Evolutionary conservation across 192 early-diverging fungal species (phyloP).

Genomic region (Chytriomyces sp.): DNA sequence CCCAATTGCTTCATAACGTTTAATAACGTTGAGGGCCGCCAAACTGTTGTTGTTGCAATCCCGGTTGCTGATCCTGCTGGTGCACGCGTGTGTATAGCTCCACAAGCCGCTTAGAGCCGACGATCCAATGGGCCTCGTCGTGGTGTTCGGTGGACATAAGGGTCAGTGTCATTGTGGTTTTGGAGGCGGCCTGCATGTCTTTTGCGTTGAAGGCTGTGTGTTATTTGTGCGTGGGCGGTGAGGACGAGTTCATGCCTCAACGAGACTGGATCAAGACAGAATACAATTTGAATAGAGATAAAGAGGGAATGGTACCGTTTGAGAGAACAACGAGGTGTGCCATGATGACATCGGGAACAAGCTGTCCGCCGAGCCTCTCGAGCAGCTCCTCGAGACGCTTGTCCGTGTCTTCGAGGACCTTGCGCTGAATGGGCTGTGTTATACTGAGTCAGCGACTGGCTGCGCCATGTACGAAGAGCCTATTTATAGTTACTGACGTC

Average conservation of each 20-base stretch:
- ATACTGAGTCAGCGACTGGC: too few species aligned
- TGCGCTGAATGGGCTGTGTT: slow-evolving; percentile 27
- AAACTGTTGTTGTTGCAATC: background rate
- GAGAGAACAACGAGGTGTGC: slow-evolving; percentile 24
- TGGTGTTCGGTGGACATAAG: slow-evolving; percentile 46
- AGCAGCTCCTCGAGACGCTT: slow-evolving; percentile 49
- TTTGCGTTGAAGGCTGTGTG: slow-evolving; percentile 34
- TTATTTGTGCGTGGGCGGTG: background rate
- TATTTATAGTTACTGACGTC: slow-evolving; percentile 32
- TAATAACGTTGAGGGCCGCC: too few species aligned
- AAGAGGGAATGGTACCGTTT: slow-evolving; percentile 13
- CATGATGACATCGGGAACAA: slow-evolving; percentile 30
- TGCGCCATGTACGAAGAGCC: background rate
- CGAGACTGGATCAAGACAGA: too few species aligned
- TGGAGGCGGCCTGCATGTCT: slow-evolving; percentile 35
- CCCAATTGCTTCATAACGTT: too few species aligned
- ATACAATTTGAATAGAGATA: too few species aligned
- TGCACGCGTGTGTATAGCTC: slow-evolving; percentile 35
- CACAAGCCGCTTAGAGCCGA: slow-evolving; percentile 50
- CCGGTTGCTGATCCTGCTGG: background rate
- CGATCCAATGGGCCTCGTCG: slow-evolving; percentile 50
- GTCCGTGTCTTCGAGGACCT: slow-evolving; percentile 52
- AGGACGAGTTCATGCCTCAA: background rate
- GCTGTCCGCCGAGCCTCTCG: slow-evolving; percentile 37
- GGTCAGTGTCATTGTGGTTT: slow-evolving; percentile 19